phyloP scores from a whole-genome alignment of 1,284 basidiomycete genomes.

The Thecaphora frezii region DNA sequence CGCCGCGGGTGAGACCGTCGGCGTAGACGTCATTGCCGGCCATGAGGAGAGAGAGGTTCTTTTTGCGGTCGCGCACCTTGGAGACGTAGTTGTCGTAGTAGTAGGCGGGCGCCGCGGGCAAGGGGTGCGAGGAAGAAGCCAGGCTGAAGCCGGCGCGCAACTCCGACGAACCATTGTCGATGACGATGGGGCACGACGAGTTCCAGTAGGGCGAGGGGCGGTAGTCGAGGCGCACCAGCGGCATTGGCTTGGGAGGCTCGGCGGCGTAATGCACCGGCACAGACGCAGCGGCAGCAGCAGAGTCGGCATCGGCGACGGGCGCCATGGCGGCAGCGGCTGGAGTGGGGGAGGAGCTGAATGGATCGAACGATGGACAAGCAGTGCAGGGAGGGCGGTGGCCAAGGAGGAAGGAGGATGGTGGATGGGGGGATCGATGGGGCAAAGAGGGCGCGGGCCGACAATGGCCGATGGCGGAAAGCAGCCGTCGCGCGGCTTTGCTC shows the following conservation, averaged over 20 bases:
- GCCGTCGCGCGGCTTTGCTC: too few relatives aligned
- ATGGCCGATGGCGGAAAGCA: too few relatives aligned
- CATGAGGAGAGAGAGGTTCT: constrained; percentile 41
- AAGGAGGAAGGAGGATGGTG: too few relatives aligned
- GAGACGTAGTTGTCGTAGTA: constrained; percentile 52
- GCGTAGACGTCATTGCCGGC: constrained; percentile 53
- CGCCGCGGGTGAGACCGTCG: constrained; percentile 43
- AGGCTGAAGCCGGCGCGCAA: constrained; percentile 93
- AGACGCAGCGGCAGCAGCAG: constrained; percentile 11
- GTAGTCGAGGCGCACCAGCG: constrained; percentile 29
- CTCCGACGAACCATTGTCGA: constrained; percentile 87
- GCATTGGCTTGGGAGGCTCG: constrained; percentile 32
- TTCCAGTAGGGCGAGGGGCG: constrained; percentile 38
- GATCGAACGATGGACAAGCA: too few relatives aligned
- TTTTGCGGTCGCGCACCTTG: constrained; percentile 51
- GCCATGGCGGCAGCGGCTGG: constrained; percentile 15
- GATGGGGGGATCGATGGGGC: too few relatives aligned
- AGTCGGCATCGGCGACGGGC: constrained; percentile 28
- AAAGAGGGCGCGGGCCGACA: too few relatives aligned
- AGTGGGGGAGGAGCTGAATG: too few relatives aligned
- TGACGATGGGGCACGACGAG: constrained; percentile 68
- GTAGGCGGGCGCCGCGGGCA: background rate
- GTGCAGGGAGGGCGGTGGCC: too few relatives aligned
- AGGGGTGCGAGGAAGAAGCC: constrained; percentile 66
- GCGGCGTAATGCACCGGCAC: constrained; percentile 24